These are phyloP conservation scores for Cordyceps farinosa DNA, from an alignment of 2,329 filamentous ascomycete species.

Conservation along the genomic window DNA sequence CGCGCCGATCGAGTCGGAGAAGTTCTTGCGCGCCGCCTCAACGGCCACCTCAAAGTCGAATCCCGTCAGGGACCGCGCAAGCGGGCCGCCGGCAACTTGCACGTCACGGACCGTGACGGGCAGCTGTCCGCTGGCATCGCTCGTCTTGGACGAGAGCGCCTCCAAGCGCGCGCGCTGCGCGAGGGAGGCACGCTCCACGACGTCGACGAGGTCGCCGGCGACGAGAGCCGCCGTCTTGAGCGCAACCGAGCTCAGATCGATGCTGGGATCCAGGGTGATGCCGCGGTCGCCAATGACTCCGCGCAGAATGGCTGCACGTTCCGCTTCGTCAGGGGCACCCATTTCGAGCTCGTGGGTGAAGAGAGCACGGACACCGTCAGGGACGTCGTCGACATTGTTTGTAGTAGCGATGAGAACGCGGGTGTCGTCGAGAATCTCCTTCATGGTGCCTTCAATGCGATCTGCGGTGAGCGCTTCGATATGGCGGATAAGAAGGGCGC, in stretches of 20 bases:
- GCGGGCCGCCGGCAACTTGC: constrained; percentile 79
- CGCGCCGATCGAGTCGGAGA: constrained; percentile 93
- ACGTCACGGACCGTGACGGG: constrained; percentile 72
- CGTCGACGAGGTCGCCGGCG: constrained; percentile 89
- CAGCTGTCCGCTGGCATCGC: constrained; percentile 32
- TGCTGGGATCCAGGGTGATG: constrained; percentile 73
- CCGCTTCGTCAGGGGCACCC: constrained; percentile 84
- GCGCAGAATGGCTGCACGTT: constrained; percentile 81
- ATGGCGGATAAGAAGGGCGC: constrained; percentile 81
- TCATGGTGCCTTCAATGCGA: constrained; percentile 79
- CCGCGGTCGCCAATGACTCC: constrained; percentile 74
- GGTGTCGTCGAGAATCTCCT: constrained; percentile 74
- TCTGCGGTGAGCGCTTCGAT: constrained; percentile 89
- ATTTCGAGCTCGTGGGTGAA: constrained; percentile 97
- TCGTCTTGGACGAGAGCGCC: constrained; percentile 55
- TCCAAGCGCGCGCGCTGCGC: constrained; percentile 75
- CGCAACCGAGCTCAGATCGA: constrained; percentile 80
- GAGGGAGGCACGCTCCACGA: constrained; percentile 83
- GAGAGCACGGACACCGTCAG: constrained; percentile 81
- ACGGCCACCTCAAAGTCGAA: constrained; percentile 89
- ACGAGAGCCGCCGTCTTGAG: constrained; percentile 95
- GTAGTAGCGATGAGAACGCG: constrained; percentile 90
- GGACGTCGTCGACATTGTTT: constrained; percentile 90
- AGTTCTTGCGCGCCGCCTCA: constrained; percentile 94
- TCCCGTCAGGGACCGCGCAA: constrained; percentile 73